Evolutionary conservation across 306 rosid genomes (phyloP).

Genomic region (Parietaria judaica): DNA sequence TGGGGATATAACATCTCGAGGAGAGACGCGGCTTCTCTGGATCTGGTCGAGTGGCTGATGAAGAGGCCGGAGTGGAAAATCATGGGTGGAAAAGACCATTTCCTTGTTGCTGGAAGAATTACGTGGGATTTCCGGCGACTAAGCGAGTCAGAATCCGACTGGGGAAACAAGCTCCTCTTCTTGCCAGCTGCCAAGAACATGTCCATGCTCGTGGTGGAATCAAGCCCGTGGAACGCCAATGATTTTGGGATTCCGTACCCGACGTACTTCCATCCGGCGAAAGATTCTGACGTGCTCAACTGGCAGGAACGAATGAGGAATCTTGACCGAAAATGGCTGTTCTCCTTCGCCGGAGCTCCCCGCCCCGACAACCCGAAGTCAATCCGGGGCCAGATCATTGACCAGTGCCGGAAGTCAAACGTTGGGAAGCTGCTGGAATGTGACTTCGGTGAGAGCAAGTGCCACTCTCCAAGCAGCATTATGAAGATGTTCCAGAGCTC

Average conservation of each 20-base stretch:
- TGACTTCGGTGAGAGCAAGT: conserved; percentile 96
- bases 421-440: conserved; percentile 80
- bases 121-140: conserved; percentile 96
- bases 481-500: conserved; percentile 99
- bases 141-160: conserved; percentile 54
- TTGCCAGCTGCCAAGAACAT: conserved; percentile 88
- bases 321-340: conserved; percentile 53
- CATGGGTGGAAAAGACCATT: conserved; percentile 90
- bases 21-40: conserved; percentile 91
- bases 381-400: conserved; percentile 78
- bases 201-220: conserved; percentile 99
- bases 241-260: conserved; percentile 98
- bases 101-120: conserved; percentile 93
- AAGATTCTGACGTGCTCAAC: conserved; percentile 59
- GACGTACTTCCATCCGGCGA: conserved; percentile 93
- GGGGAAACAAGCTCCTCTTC: conserved; percentile 96
- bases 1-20: conserved; percentile 79
- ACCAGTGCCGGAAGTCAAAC: conserved; percentile 63
- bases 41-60: conserved; percentile 81
- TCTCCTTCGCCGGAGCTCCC: conserved; percentile 98
- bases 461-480: conserved; percentile 93
- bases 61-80: conserved; percentile 90
- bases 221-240: conserved; percentile 99
- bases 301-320: conserved; percentile 54
- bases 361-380: conserved; percentile 86